Evolutionary conservation across 306 rosid genomes (phyloP).

Genomic region (Betula pendula): DNA sequence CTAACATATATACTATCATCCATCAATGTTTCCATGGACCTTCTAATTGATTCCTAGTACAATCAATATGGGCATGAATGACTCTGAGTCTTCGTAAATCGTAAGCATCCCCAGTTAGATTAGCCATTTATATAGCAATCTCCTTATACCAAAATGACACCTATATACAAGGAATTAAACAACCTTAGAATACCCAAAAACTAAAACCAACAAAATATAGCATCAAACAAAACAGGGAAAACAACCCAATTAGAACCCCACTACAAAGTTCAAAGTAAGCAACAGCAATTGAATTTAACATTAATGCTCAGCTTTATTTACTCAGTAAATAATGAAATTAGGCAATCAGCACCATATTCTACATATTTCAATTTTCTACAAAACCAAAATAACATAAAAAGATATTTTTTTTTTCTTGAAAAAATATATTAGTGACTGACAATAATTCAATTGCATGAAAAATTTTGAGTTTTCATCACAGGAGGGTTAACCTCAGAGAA

Average conservation of each 20-base stretch:
- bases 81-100: too few relatives aligned
- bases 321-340: not conserved
- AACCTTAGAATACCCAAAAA: not conserved
- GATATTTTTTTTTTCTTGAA: not conserved
- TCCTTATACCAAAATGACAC: not conserved
- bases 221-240: not conserved
- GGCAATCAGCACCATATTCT: not conserved
- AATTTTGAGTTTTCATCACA: not conserved
- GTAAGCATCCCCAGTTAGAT: not conserved
- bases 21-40: too few relatives aligned
- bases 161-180: not conserved
- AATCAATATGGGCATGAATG: too few relatives aligned
- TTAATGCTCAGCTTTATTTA: not conserved
- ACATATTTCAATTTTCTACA: not conserved
- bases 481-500: slow-evolving; percentile 24
- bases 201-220: not conserved
- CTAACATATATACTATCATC: too few relatives aligned
- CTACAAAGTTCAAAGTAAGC: not conserved
- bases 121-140: not conserved
- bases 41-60: too few relatives aligned
- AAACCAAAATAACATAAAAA: not conserved
- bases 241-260: not conserved
- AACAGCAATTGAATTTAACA: not conserved
- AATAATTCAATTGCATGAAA: not conserved
- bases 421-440: not conserved